Evolutionary conservation across 2,329 filamentous ascomycete genomes (phyloP).

Genomic region (Stachybotrys elegans): DNA sequence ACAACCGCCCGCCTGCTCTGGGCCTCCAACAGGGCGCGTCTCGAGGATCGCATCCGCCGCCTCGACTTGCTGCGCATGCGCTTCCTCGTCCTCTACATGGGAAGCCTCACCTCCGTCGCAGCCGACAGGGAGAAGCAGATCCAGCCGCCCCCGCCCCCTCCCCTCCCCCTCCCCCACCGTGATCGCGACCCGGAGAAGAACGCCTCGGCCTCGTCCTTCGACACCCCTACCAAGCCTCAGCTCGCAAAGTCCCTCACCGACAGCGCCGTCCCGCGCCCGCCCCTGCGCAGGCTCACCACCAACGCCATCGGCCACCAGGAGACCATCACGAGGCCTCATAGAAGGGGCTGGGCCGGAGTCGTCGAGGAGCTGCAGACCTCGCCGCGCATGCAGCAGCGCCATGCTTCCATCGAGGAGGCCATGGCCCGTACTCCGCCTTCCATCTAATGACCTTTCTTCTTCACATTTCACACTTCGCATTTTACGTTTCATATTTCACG

Average conservation of each 20-base stretch:
- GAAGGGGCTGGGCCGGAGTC: conserved; percentile 57
- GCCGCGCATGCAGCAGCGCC: conserved; percentile 55
- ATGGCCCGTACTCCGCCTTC: conserved; percentile 36
- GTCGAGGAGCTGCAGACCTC: conserved; percentile 58
- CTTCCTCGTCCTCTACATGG: conserved; percentile 60
- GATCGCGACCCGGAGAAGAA: conserved; percentile 30
- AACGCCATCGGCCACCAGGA: conserved; percentile 49
- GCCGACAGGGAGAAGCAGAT: conserved; percentile 12
- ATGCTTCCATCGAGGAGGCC: conserved; percentile 56
- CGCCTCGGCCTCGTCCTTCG: conserved; percentile 19
- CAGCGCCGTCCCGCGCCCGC: conserved; percentile 38
- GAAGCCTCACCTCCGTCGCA: conserved; percentile 40
- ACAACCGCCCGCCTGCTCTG: conserved; percentile 50
- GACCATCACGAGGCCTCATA: conserved; percentile 39
- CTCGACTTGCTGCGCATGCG: conserved; percentile 60
- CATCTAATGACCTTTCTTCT: no score
- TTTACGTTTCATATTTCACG: not conserved
- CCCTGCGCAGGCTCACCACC: conserved; percentile 48
- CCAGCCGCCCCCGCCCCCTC: conserved; percentile 23
- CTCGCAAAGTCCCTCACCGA: conserved; percentile 39
- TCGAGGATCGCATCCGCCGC: conserved; percentile 54
- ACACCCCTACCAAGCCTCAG: conserved; percentile 23
- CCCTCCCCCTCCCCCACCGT: conserved; percentile 20
- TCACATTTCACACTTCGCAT: no score
- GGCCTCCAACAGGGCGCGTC: conserved; percentile 46